phyloP scores from a whole-genome alignment of 257 asterid genomes.

The Plectranthus barbatus region DNA sequence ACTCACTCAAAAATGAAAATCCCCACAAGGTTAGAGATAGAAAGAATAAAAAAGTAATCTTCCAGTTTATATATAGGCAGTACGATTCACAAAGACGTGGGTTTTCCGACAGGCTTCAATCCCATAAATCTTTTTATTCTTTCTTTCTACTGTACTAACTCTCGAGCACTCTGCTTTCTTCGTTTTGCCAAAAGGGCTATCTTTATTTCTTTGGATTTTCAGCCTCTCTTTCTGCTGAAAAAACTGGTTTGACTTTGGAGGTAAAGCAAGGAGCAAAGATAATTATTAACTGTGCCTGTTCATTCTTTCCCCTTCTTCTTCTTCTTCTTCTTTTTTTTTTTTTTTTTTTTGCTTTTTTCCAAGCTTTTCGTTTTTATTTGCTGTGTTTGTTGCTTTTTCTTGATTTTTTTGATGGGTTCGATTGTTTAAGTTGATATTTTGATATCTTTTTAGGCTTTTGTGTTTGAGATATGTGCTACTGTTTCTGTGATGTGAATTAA shows the following conservation, averaged over 20 bases:
- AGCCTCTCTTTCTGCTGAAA: slow-evolving; percentile 29
- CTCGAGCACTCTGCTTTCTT: slow-evolving; percentile 28
- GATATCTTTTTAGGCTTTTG: slow-evolving; percentile 12
- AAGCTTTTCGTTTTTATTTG: background rate
- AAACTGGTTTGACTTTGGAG: slow-evolving; percentile 31
- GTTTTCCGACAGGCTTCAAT: slow-evolving; percentile 42
- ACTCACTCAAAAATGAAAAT: background rate
- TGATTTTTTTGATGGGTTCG: slow-evolving; percentile 10
- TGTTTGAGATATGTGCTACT: slow-evolving; percentile 7
- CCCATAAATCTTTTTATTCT: slow-evolving; percentile 29
- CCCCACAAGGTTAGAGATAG: background rate
- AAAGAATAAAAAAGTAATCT: background rate
- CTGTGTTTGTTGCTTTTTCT: slow-evolving; percentile 3
- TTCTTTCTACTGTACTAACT: slow-evolving; percentile 24
- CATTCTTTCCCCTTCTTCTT: background rate
- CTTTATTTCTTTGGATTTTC: slow-evolving; percentile 27
- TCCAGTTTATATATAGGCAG: background rate
- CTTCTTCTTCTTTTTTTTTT: background rate
- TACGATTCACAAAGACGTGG: slow-evolving; percentile 13
- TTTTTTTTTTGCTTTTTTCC: background rate
- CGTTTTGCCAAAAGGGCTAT: slow-evolving; percentile 23
- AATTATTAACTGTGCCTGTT: slow-evolving; percentile 1
- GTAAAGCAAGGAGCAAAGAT: slow-evolving; percentile 22
- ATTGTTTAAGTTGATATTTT: slow-evolving; percentile 18
- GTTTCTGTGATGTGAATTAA: slow-evolving; percentile 35